Evolutionary conservation across 306 rosid genomes (phyloP).

Genomic region (Adenanthera pavonina): DNA sequence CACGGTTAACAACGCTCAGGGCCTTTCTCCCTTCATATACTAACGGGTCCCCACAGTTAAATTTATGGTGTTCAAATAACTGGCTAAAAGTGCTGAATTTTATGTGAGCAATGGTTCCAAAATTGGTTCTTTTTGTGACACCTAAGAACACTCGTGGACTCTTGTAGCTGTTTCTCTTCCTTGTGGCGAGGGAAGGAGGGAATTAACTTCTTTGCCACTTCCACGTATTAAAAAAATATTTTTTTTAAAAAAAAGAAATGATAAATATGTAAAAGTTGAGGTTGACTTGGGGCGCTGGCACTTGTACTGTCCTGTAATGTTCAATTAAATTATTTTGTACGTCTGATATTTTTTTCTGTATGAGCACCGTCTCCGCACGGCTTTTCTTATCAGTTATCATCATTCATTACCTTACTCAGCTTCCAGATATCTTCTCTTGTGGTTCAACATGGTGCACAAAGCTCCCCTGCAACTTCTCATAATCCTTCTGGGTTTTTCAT

Average conservation of each 20-base stretch:
- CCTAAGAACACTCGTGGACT: neutral
- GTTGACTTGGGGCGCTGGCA: slow-evolving; percentile 28
- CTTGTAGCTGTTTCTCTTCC: neutral
- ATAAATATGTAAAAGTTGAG: neutral
- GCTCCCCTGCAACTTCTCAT: neutral
- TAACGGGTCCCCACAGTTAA: neutral
- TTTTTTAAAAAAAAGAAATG: neutral
- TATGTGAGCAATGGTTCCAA: neutral
- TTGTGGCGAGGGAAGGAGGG: neutral
- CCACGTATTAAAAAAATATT: neutral
- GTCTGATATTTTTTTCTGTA: slow-evolving; percentile 20
- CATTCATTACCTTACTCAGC: neutral
- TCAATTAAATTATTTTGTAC: neutral
- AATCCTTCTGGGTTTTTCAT: slow-evolving; percentile 39
- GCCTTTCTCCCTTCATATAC: neutral
- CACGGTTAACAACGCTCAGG: neutral
- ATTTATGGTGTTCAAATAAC: neutral
- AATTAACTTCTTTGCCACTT: neutral
- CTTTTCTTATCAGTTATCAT: slow-evolving; percentile 7
- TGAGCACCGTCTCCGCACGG: neutral
- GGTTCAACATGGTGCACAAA: slow-evolving; percentile 40
- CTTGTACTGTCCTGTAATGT: neutral
- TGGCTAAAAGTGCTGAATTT: neutral
- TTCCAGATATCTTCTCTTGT: neutral
- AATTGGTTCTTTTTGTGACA: neutral